Base-by-base conservation (phyloP, 257 asterid genomes). In the Solanum peruvianum region DNA sequence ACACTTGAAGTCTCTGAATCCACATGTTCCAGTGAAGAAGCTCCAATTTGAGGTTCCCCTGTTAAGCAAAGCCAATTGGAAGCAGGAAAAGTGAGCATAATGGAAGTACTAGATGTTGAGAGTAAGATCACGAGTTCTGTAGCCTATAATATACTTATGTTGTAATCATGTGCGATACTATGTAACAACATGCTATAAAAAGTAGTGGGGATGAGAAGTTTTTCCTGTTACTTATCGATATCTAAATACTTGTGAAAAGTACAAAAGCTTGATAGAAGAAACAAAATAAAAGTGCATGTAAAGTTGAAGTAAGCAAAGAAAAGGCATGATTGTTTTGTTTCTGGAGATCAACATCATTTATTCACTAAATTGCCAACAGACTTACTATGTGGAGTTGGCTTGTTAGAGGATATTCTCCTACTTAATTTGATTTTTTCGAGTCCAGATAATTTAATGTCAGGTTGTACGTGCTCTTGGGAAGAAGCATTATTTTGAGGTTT, bases 31-130 rank as follows among this genome's bases (percentile, higher is more conserved):
- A 72, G 71, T 47, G 90, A 88, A 87, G 90, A 86, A 86, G 86
- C 89, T 84, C 33, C 88, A 73, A 86, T 89, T 85, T 86, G 90
- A 83, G 84, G 62, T 91, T 91, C 89, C 60, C 93, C 95, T 88
- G 90, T 29, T 49, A 18, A 47, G 85, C 31, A 81, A 49, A 3
- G 41, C 70, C 69, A 81, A 52, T 49, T 49, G 29, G 77, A 15
- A 49, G 70, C 56, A 62, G 45, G 39, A n/a, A 60, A 52, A 86
- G 85, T n/a, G 49, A 44, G 41, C 18, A 58, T 69, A 86, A 80
- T 44, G 84, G 47, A 85, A 44, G 70, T 18, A 73, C 67, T 31
- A 33, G 85, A 49, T 49, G 69, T 29, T 16, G 67, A 21, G 25
- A 81, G 45, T 49, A 81, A 81, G 45, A 49, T 49, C 31, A 6